Percentiles rank a stretch among this genome's conserved stretches.
These are phyloP conservation scores for Polychaeton citri DNA, from an alignment of 2,329 filamentous ascomycete species.

Conservation along the genomic window DNA sequence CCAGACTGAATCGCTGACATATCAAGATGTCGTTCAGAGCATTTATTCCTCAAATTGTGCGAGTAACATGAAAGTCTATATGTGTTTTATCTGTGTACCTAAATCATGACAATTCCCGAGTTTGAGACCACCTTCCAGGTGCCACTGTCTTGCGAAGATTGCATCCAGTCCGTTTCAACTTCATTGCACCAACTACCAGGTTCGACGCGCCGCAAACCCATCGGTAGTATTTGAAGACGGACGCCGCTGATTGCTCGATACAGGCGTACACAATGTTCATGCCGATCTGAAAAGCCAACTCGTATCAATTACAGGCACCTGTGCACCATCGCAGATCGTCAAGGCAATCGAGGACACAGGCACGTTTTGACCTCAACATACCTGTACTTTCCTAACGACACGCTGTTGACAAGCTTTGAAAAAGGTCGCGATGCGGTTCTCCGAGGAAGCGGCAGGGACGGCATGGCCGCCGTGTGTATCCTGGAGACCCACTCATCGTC, in stretches of 20 bases:
- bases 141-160: conserved; percentile 79
- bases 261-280: conserved; percentile 70
- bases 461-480: conserved; percentile 86
- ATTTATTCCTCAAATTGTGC: too few relatives aligned
- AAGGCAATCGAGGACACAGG: conserved; percentile 68
- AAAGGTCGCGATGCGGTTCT: conserved; percentile 80
- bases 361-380: neutral
- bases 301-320: conserved; percentile 76
- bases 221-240: too few relatives aligned
- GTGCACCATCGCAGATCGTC: conserved; percentile 80
- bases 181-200: conserved; percentile 61
- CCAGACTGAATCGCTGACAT: too few relatives aligned
- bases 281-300: conserved; percentile 73
- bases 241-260: neutral
- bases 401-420: too few relatives aligned
- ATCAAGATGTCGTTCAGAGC: too few relatives aligned
- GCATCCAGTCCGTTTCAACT: conserved; percentile 73
- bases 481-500: conserved; percentile 63
- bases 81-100: too few relatives aligned
- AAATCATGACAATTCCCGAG: conserved; percentile 18
- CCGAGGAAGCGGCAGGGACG: conserved; percentile 74
- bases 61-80: too few relatives aligned
- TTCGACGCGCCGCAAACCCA: conserved; percentile 20
- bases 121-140: conserved; percentile 84
- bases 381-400: too few relatives aligned